Percentiles rank a stretch among this genome's conserved stretches.
These are phyloP conservation scores for Trypanosoma mega DNA, from an alignment of 208 protist species.

Conservation along the genomic window DNA sequence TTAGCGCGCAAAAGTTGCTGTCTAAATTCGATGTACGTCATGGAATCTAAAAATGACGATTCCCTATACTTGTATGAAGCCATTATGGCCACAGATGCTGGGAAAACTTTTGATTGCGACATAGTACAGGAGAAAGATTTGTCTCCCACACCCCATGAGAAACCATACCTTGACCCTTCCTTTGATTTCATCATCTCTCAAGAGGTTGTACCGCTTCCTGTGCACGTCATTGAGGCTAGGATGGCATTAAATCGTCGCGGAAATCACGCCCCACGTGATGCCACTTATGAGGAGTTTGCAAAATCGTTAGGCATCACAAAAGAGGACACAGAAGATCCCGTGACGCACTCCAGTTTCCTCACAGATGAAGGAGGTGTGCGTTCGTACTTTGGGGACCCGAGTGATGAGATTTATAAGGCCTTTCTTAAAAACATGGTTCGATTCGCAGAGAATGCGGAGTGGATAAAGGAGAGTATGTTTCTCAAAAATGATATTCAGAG, in stretches of 20 bases:
- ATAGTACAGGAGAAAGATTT: not conserved
- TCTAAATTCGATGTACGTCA: too few relatives aligned
- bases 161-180: not conserved
- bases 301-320: constrained; percentile 34
- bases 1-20: too few relatives aligned
- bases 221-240: constrained; percentile 42
- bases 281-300: constrained; percentile 44
- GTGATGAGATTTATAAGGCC: constrained; percentile 47
- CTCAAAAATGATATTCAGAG: constrained; percentile 22
- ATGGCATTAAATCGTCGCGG: constrained; percentile 32
- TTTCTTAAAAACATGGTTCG: constrained; percentile 36
- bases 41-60: too few relatives aligned
- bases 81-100: too few relatives aligned
- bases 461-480: constrained; percentile 42
- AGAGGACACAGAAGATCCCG: constrained; percentile 40
- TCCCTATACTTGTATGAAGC: too few relatives aligned
- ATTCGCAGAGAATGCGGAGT: constrained; percentile 33
- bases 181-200: constrained; percentile 60
- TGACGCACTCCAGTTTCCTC: constrained; percentile 29
- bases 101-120: too few relatives aligned
- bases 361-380: constrained; percentile 30
- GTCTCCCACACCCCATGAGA: not conserved
- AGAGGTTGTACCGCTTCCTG: constrained; percentile 22
- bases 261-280: constrained; percentile 24
- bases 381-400: constrained; percentile 60